Base-by-base conservation (phyloP, 352 stramenopile species). In the Pythium insidiosum region DNA sequence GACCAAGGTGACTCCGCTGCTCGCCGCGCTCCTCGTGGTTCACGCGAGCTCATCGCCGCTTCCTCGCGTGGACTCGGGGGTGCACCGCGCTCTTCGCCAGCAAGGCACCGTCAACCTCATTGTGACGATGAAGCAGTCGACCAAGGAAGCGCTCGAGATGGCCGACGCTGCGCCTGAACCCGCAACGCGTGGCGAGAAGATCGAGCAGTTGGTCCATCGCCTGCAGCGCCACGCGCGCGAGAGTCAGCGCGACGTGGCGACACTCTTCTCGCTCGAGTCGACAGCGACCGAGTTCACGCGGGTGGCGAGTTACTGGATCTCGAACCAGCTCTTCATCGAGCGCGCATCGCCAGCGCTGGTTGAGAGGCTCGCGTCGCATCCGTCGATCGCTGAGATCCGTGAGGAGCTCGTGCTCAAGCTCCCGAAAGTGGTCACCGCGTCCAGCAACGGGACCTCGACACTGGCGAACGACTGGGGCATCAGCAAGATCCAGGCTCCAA, bases 101-200 rank as follows among this genome's bases (percentile, higher is more conserved):
- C 52, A 61, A 10, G 41, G 44, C 29, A 48, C 50, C 3, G 46
- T 58, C 25, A 65, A 61, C 52, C 29, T 61, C 16, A 43, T 61
- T n/a, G n/a, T 38, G 37, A 28, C 37, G 12, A 28, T 6, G 10
- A 12, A 12, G 19, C 37, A 10, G 25, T n/a, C 6, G 37, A 43
- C n/a, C 9, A 23, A 7, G 6, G 6, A 26, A 5, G 21, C 6
- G 21, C 12, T 12, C 6, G 20, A 15, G 15, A 19, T 49, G 22
- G 48, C 40, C 22, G 35, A 18, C 15, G 30, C 15, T 7, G 28
- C 9, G 15, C 9, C 9, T 15, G 13, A 39, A 56, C 26, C 39
- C 50, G 24, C 45, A 7, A 23, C 35, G n/a, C 45, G 50, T 57
- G 39, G 56, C 9, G 42, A 28, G 6, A 41, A 23, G 42, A 49